Evolutionary conservation across 2,329 filamentous ascomycete species (phyloP).

Genomic region (Rhynchosporium agropyri): DNA sequence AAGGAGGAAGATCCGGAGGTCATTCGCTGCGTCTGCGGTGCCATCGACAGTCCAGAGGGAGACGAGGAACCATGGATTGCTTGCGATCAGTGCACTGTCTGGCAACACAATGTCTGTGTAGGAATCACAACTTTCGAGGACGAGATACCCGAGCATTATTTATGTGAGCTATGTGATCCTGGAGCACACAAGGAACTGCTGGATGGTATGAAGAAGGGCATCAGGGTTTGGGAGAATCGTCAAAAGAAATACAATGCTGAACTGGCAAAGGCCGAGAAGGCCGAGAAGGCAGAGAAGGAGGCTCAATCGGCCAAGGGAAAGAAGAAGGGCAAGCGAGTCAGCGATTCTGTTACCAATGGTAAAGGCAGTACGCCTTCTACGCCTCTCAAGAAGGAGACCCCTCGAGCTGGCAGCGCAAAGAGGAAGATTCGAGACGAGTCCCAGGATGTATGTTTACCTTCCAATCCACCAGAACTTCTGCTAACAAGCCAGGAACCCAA

Average conservation of each 20-base stretch:
- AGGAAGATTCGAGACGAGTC: conserved; percentile 61
- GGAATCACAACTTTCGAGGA: conserved; percentile 76
- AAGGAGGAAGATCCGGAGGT: conserved; percentile 56
- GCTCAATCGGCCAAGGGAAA: conserved; percentile 45
- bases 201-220: conserved; percentile 74
- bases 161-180: conserved; percentile 87
- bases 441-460: conserved; percentile 45
- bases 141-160: conserved; percentile 81
- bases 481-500: conserved; percentile 46
- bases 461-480: not conserved
- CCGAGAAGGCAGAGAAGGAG: conserved; percentile 46
- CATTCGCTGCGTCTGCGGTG: conserved; percentile 92
- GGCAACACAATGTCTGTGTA: conserved; percentile 98
- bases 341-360: conserved; percentile 56
- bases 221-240: conserved; percentile 82
- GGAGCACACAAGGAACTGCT: conserved; percentile 78
- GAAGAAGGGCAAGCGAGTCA: conserved; percentile 64
- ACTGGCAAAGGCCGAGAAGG: conserved; percentile 59
- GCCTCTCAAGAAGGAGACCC: conserved; percentile 45
- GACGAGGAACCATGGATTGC: conserved; percentile 92
- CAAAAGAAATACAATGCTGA: conserved; percentile 60
- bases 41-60: conserved; percentile 82
- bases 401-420: conserved; percentile 51
- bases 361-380: conserved; percentile 38
- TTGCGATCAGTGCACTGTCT: conserved; percentile 88